Conservation (phyloP, 495 filamentous ascomycete genomes). For the Delitschia confertaspora region DNA sequence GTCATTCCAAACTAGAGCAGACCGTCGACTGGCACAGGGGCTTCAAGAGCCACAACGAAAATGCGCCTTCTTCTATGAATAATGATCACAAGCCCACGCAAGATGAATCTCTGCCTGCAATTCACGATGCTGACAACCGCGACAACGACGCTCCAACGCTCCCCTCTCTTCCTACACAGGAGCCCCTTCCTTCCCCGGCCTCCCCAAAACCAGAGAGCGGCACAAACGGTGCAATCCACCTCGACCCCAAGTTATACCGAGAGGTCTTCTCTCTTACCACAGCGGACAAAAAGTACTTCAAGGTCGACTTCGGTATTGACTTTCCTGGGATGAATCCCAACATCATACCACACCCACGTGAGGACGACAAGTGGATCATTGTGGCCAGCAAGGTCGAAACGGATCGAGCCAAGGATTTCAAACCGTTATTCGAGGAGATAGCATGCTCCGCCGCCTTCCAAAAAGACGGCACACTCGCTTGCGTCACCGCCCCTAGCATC, state of each 20-base stretch:
- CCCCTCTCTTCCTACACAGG: too few species aligned
- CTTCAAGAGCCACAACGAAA: background rate
- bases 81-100: too few species aligned
- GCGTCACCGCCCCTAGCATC: slow-evolving; percentile 32
- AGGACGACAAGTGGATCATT: slow-evolving; percentile 40
- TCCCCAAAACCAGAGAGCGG: too few species aligned
- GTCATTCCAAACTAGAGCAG: background rate
- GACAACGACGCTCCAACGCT: too few species aligned
- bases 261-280: slow-evolving; percentile 41
- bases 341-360: slow-evolving; percentile 44
- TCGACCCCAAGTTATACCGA: slow-evolving; percentile 7
- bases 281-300: slow-evolving; percentile 36
- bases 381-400: too few species aligned
- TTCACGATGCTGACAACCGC: too few species aligned
- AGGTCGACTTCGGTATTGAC: slow-evolving; percentile 36
- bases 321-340: slow-evolving; percentile 42
- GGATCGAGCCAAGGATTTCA: slow-evolving; percentile 31
- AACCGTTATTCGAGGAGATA: slow-evolving; percentile 36
- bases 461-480: slow-evolving; percentile 33
- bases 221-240: too few species aligned
- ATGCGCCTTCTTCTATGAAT: background rate
- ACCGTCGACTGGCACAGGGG: background rate
- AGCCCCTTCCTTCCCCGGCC: too few species aligned
- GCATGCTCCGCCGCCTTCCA: slow-evolving; percentile 41
- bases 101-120: too few species aligned